These are phyloP conservation scores for Oldenlandia corymbosa DNA, from an alignment of 257 asterid genomes.

Conservation along the genomic window DNA sequence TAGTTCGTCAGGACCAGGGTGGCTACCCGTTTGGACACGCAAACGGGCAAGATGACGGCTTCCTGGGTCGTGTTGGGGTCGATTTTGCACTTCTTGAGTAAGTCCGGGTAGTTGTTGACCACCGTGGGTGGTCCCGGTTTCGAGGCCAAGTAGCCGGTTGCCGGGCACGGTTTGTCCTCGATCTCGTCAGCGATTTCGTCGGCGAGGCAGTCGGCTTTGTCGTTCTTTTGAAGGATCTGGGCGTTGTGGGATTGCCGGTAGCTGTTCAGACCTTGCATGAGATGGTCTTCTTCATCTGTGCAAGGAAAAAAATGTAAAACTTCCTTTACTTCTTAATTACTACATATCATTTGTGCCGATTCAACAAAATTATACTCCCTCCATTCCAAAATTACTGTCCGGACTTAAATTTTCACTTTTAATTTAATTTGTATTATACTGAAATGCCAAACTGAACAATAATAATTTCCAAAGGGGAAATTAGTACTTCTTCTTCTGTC, in stretches of 20 bases:
- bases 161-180: constrained; percentile 37
- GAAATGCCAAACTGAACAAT: no score
- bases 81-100: constrained; percentile 46
- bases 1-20: constrained; percentile 75
- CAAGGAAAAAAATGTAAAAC: no score
- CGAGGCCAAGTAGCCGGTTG: constrained; percentile 19
- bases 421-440: no score
- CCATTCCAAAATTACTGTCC: no score
- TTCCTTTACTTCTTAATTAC: no score
- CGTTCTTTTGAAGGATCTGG: constrained; percentile 44
- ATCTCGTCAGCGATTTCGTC: constrained; percentile 46
- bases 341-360: no score
- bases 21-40: constrained; percentile 53
- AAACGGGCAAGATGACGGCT: constrained; percentile 64
- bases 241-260: constrained; percentile 43
- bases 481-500: no score
- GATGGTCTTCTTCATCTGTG: constrained; percentile 55
- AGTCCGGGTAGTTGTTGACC: constrained; percentile 35
- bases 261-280: constrained; percentile 63
- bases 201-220: constrained; percentile 59
- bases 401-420: no score
- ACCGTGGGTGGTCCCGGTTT: constrained; percentile 26
- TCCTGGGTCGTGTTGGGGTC: constrained; percentile 51
- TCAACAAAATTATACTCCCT: no score
- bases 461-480: no score